Evolutionary conservation across 768 basidiomycete species (phyloP).

Genomic region (Leccinum disarticulatum): DNA sequence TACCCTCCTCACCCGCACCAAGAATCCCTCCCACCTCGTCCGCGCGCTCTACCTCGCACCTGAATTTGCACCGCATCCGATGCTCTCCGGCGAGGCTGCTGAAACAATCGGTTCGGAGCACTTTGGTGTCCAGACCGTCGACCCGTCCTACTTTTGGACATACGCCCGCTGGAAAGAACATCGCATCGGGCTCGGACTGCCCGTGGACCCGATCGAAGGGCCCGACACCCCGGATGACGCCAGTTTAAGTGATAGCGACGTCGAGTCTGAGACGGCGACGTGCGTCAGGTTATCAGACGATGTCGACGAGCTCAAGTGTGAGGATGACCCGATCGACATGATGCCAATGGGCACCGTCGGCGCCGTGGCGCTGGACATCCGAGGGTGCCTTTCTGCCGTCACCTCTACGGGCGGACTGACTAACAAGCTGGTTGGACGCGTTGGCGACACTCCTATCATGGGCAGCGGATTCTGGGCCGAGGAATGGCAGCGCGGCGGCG

Average conservation of each 20-base stretch:
- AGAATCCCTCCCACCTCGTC: constrained; percentile 73
- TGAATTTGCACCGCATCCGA: constrained; percentile 57
- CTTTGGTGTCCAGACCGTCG: constrained; percentile 58
- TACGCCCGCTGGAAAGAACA: constrained; percentile 76
- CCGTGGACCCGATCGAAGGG: constrained; percentile 58
- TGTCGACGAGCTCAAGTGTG: constrained; percentile 2
- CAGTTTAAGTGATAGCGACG: constrained; percentile 5
- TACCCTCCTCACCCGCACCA: constrained; percentile 63
- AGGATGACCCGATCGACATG: constrained; percentile 44
- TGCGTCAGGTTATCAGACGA: constrained; percentile 18
- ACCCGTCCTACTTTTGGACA: constrained; percentile 80
- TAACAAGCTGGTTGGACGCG: constrained; percentile 78
- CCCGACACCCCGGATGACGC: constrained; percentile 4
- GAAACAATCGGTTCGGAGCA: constrained; percentile 55
- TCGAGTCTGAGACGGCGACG: constrained; percentile 9
- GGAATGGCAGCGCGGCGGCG: constrained; percentile 54
- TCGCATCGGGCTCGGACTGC: constrained; percentile 67
- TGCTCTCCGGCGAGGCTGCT: constrained; percentile 65
- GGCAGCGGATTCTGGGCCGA: constrained; percentile 47
- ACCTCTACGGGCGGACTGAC: constrained; percentile 84
- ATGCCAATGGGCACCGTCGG: constrained; percentile 81
- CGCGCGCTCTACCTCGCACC: constrained; percentile 73
- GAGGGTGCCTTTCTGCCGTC: constrained; percentile 70
- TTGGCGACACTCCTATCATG: constrained; percentile 77
- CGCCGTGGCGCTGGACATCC: constrained; percentile 74